A percentile compares a stretch with the other conserved stretches of the same genome.
These are phyloP conservation scores for Ceratocystis variospora DNA, from an alignment of 2,329 filamentous ascomycete species.

Conservation along the genomic window DNA sequence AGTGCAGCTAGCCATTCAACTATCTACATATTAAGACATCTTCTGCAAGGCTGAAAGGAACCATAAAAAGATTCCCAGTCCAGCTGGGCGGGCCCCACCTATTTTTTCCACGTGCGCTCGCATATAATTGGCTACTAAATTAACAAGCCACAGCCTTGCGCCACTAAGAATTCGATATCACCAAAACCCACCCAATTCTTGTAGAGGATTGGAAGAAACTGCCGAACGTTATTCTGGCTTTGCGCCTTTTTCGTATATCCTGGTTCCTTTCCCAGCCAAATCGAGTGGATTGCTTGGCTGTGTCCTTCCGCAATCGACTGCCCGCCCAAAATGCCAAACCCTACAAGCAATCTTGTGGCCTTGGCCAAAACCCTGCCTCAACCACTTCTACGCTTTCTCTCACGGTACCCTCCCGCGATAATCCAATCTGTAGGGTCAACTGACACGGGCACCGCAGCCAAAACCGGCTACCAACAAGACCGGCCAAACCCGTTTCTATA, in stretches of 20 bases:
- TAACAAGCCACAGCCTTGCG: not conserved
- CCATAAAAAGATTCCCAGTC: not conserved
- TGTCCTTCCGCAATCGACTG: not conserved
- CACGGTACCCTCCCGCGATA: slow-evolving; percentile 65
- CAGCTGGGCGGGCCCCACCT: not conserved
- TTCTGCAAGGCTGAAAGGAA: not conserved
- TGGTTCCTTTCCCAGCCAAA: not conserved
- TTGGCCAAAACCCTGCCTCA: slow-evolving; percentile 62
- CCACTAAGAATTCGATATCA: not conserved
- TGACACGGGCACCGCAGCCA: slow-evolving; percentile 22
- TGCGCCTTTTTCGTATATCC: not conserved
- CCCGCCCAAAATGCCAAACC: slow-evolving; percentile 26
- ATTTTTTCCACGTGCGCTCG: not conserved
- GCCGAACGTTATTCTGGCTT: not conserved
- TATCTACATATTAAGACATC: not conserved
- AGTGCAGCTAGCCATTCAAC: not conserved
- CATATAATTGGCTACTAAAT: not conserved
- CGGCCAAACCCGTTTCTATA: slow-evolving; percentile 69
- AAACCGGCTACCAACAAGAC: slow-evolving; percentile 40
- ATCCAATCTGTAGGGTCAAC: slow-evolving; percentile 36
- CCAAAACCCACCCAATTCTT: slow-evolving; percentile 1
- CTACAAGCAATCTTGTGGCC: slow-evolving; percentile 28
- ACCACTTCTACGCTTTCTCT: slow-evolving; percentile 73
- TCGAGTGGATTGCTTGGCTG: too few relatives aligned
- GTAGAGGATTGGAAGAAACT: not conserved